phyloP scores from a whole-genome alignment of 1,284 basidiomycete species.

The Neolentinus lepideus region DNA sequence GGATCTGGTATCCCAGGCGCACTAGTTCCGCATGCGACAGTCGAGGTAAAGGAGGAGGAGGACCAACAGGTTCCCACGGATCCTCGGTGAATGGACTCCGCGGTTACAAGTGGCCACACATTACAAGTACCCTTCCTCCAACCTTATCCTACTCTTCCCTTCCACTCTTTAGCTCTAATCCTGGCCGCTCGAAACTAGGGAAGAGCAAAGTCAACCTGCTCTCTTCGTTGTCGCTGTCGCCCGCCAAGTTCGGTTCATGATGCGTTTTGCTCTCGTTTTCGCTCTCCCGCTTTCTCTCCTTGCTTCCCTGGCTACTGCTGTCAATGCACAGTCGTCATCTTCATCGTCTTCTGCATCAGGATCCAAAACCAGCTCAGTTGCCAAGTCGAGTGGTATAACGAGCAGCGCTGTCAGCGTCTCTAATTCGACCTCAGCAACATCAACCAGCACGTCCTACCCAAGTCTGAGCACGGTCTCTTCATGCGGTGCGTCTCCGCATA shows the following conservation, averaged over 20 bases:
- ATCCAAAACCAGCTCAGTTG: background rate
- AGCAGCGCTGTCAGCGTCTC: background rate
- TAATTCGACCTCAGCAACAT: slow-evolving; percentile 8
- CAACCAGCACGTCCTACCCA: slow-evolving; percentile 20
- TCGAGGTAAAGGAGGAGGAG: no score
- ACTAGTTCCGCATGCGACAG: no score
- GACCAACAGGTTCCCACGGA: no score
- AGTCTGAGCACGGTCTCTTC: slow-evolving; percentile 20
- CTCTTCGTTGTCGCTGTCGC: background rate
- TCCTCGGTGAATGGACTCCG: no score
- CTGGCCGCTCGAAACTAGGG: background rate
- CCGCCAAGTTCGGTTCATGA: background rate
- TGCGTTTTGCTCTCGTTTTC: background rate
- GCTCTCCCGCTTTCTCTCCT: background rate
- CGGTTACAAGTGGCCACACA: no score
- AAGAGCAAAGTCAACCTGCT: background rate
- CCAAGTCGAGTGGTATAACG: background rate
- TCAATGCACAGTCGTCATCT: background rate
- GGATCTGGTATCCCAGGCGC: no score
- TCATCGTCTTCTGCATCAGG: background rate
- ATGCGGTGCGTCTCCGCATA: slow-evolving; percentile 17
- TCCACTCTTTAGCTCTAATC: background rate
- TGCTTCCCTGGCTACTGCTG: background rate
- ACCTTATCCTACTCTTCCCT: background rate
- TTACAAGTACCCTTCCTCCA: no score